phyloP scores from a whole-genome alignment of 2,329 filamentous ascomycete genomes.

The Kalaharituber pfeilii region DNA sequence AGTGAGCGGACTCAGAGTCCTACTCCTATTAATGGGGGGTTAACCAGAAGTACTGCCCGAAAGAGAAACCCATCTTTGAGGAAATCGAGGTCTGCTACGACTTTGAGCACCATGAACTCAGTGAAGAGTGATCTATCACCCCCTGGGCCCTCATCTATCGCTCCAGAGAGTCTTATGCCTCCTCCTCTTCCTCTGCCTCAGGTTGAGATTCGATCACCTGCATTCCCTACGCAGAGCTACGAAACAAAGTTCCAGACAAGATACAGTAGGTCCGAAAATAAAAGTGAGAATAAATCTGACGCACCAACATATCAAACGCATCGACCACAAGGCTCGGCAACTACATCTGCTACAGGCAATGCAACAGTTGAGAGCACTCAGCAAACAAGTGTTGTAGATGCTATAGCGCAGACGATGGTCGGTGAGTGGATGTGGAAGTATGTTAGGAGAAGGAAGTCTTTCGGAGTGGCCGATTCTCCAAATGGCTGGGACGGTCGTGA shows the following conservation, averaged over 20 bases:
- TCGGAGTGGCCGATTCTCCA: conserved; percentile 39
- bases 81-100: conserved; percentile 69
- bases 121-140: conserved; percentile 43
- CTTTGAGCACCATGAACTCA: conserved; percentile 38
- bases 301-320: conserved; percentile 29
- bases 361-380: conserved; percentile 44
- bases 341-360: conserved; percentile 39
- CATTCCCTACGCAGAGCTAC: conserved; percentile 13
- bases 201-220: conserved; percentile 39
- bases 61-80: conserved; percentile 36
- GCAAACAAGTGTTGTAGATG: conserved; percentile 71
- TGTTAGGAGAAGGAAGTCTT: conserved; percentile 72
- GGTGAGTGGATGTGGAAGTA: conserved; percentile 96
- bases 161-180: conserved; percentile 55
- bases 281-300: conserved; percentile 24
- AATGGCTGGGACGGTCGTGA: conserved; percentile 49
- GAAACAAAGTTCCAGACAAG: background rate
- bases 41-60: conserved; percentile 4
- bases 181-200: conserved; percentile 52
- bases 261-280: conserved; percentile 29
- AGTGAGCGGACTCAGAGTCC: conserved; percentile 13
- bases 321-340: conserved; percentile 44
- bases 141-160: conserved; percentile 49
- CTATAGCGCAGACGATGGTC: conserved; percentile 96
- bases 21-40: conserved; percentile 9